Base-by-base conservation (phyloP, 306 rosid species). In the Ochetophila trinervis region DNA sequence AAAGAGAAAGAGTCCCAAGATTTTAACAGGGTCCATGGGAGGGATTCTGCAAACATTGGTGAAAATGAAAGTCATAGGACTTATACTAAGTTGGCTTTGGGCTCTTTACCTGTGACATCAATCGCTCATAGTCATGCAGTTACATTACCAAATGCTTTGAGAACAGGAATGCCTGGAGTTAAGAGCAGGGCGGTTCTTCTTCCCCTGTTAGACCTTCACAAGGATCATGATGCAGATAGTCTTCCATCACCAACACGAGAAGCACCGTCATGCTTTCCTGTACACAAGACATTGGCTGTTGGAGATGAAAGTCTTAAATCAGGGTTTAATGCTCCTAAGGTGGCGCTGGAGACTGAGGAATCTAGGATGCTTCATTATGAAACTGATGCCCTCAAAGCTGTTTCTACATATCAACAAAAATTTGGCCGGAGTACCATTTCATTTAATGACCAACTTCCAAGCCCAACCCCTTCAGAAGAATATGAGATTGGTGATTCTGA, bases 401-500 rank as follows among this genome's bases (percentile, higher is more conserved):
- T 94, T 75, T 94, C 99, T 23, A 44, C 85, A 11, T 94, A 94
- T 81, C 99, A 94, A 70, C 99, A 90, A 76, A 94, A 86, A 80
- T 92, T 94, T 79, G 87, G 88, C 68, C 88, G 86, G 70, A 82
- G 83, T 75, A 88, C 99, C 22, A 85, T 78, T 72, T 68, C 81
- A 34, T 79, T 74, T 42, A 64, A 52, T 78, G 97, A 90, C 73
- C 74, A 79, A 52, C 95, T 94, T 81, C 99, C 99, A 63, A 94
- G 99, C 76, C 99, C 99, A 74, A 94, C 99, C 22, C 99, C 99
- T 44, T 94, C 99, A 5, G 99, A 83, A 62, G 91, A 90, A 24
- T 55, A 74, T 53, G 90, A 71, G 50, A 70, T 68, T 45, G 82
- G 69, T 76, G 77, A 55, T 74, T 86, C 32, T 68, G 96, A 90